These are phyloP conservation scores for Trichoderma aggressivum DNA, from an alignment of 2,329 filamentous ascomycete species.

Conservation along the genomic window DNA sequence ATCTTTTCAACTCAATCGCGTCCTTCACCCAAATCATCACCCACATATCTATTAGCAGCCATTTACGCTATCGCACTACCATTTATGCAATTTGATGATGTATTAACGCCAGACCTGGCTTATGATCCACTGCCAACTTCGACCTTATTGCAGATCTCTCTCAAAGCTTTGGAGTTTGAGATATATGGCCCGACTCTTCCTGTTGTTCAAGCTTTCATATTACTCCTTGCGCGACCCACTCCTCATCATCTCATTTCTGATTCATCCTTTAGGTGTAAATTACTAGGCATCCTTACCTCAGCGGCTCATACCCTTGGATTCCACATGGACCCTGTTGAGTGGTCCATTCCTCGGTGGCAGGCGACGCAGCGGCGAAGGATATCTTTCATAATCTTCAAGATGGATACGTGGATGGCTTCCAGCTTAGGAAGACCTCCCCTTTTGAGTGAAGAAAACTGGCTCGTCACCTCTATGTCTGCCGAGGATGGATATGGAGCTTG, in stretches of 20 bases:
- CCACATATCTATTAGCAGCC: not conserved
- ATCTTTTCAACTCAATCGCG: not conserved
- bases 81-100: not conserved
- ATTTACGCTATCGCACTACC: not conserved
- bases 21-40: not conserved
- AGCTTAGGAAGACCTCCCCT: not conserved
- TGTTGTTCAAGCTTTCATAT: not conserved
- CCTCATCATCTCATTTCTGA: not conserved
- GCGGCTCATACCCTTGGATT: not conserved
- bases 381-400: not conserved
- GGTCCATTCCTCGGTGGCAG: not conserved
- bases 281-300: not conserved
- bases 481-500: not conserved
- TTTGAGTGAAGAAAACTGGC: not conserved
- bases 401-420: not conserved
- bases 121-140: not conserved
- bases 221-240: not conserved
- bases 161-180: not conserved
- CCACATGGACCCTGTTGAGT: not conserved
- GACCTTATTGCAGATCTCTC: not conserved
- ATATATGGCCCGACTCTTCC: not conserved
- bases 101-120: not conserved
- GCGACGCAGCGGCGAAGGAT: not conserved
- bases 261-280: not conserved
- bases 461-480: not conserved